phyloP scores from a whole-genome alignment of 768 basidiomycete genomes.

The Lentinula raphanica region DNA sequence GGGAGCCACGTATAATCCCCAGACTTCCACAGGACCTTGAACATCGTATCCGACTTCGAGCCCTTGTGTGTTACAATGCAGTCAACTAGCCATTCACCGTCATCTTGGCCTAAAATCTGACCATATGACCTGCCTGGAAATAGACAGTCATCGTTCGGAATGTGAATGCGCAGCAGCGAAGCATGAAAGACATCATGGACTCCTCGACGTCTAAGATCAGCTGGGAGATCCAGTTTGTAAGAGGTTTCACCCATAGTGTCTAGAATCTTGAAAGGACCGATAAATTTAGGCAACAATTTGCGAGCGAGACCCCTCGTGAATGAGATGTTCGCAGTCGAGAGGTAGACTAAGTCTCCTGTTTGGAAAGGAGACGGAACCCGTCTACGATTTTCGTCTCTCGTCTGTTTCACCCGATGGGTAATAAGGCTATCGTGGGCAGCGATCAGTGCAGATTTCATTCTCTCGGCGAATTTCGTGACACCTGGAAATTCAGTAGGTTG shows the following conservation, averaged over 20 bases:
- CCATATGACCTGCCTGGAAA: no score
- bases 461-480: no score
- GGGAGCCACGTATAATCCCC: conserved; percentile 17
- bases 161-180: conserved; percentile 16
- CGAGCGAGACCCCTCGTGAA: conserved; percentile 25
- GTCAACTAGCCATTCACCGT: conserved; percentile 22
- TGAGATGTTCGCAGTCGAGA: conserved; percentile 27
- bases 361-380: no score
- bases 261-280: conserved; percentile 27
- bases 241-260: conserved; percentile 9
- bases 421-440: no score
- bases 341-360: conserved; percentile 23
- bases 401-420: no score
- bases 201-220: conserved; percentile 14
- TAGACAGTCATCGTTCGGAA: background rate
- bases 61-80: conserved; percentile 14
- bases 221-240: conserved; percentile 22
- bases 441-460: no score
- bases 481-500: no score
- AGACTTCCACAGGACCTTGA: conserved; percentile 13
- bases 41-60: background rate
- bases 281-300: conserved; percentile 29
- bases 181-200: conserved; percentile 27
- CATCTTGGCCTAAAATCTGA: no score
- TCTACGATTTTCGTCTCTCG: no score